phyloP scores from a whole-genome alignment of 768 basidiomycete species.

The Suillus paluster region DNA sequence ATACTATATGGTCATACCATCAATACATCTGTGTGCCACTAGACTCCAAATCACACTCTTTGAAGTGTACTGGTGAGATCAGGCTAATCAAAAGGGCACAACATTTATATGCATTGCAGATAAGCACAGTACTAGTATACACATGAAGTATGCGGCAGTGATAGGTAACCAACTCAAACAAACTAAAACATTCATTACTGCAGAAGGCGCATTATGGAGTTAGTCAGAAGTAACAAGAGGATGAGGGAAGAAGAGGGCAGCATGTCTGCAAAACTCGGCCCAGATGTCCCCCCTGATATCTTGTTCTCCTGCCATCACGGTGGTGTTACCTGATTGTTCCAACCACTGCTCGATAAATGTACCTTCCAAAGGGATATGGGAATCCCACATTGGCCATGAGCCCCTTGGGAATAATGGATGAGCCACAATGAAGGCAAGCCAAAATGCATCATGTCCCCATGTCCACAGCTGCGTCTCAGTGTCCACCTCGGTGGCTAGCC shows the following conservation, averaged over 20 bases:
- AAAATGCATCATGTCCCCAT: background rate
- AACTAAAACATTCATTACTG: background rate
- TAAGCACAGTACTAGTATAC: background rate
- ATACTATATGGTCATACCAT: no score
- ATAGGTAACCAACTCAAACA: background rate
- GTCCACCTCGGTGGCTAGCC: background rate
- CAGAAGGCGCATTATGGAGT: background rate
- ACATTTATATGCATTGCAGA: background rate
- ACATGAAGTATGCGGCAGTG: no score
- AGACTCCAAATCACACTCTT: no score
- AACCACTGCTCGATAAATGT: slow-evolving; percentile 11
- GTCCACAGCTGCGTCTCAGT: background rate
- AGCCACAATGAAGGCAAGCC: slow-evolving; percentile 13
- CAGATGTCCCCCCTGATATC: background rate
- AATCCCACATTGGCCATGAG: slow-evolving; percentile 9
- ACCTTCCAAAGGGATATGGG: slow-evolving; percentile 11
- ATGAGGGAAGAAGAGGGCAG: background rate
- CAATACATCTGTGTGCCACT: no score
- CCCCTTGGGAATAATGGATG: slow-evolving; percentile 11
- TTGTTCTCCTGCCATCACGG: no score
- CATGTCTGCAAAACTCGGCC: background rate
- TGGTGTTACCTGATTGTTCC: background rate
- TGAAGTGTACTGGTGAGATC: no score
- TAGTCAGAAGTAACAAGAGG: background rate
- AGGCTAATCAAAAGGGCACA: slow-evolving; percentile 1